These are phyloP conservation scores for Pseudopithomyces maydicus DNA, from an alignment of 2,329 filamentous ascomycete genomes.

Conservation along the genomic window DNA sequence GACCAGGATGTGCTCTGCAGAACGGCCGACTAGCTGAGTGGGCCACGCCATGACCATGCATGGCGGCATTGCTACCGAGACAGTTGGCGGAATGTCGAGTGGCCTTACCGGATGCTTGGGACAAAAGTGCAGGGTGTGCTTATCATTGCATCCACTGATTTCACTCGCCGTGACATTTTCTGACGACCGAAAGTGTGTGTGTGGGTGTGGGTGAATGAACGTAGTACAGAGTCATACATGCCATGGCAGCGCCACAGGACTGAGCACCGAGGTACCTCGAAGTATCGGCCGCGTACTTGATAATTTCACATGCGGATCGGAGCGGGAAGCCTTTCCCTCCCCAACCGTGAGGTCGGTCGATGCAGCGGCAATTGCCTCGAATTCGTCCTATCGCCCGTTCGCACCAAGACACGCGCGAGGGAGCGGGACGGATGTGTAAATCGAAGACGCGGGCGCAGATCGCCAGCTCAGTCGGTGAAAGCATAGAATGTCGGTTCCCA, in stretches of 20 bases:
- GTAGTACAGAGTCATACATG: neutral
- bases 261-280: neutral
- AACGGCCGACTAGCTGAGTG: slow-evolving; percentile 9
- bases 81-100: slow-evolving; percentile 33
- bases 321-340: neutral
- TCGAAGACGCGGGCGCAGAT: slow-evolving; percentile 3
- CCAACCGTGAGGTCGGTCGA: neutral
- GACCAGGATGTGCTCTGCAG: slow-evolving; percentile 8
- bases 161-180: slow-evolving; percentile 4
- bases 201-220: neutral
- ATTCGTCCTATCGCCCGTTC: neutral
- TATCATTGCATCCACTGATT: slow-evolving; percentile 30
- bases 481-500: neutral
- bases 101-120: slow-evolving; percentile 32
- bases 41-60: slow-evolving; percentile 31
- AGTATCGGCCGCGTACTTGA: neutral
- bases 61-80: slow-evolving; percentile 37
- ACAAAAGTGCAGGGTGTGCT: slow-evolving; percentile 32
- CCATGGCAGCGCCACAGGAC: neutral
- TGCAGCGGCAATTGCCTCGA: neutral
- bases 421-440: neutral
- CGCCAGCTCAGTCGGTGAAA: neutral
- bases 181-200: neutral
- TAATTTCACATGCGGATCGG: neutral
- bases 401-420: neutral